Conservation (phyloP, 305 asterid species). For the Ajuga reptans region DNA sequence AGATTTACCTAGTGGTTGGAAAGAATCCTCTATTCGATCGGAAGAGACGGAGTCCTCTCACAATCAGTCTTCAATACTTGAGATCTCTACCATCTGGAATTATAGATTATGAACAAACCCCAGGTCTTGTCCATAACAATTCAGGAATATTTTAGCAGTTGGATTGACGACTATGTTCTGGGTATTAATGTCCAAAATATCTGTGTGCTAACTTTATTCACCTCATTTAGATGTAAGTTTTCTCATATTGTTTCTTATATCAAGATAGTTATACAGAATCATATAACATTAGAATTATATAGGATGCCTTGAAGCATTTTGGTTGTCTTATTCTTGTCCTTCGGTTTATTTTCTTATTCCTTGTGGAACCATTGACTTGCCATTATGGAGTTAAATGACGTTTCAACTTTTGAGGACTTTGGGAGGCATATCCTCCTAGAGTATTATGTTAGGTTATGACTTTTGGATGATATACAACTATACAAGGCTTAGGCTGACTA, state of each 20-base stretch:
- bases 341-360: not conserved
- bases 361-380: not conserved
- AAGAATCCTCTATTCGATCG: not conserved
- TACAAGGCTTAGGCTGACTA: not conserved
- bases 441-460: not conserved
- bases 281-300: not conserved
- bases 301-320: not conserved
- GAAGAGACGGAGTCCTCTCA: not conserved
- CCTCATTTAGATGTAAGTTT: not conserved
- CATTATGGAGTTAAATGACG: not conserved
- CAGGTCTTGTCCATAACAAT: not conserved
- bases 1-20: not conserved
- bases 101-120: not conserved
- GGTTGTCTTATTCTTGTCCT: not conserved
- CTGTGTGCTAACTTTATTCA: no score
- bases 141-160: not conserved
- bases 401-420: not conserved
- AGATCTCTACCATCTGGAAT: not conserved
- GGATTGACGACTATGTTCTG: not conserved
- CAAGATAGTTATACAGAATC: no score
- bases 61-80: not conserved
- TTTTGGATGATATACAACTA: not conserved
- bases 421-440: no score
- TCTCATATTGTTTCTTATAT: not conserved
- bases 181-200: no score